Base-by-base conservation (phyloP, 495 filamentous ascomycete species). In the Penicillium desertorum region DNA sequence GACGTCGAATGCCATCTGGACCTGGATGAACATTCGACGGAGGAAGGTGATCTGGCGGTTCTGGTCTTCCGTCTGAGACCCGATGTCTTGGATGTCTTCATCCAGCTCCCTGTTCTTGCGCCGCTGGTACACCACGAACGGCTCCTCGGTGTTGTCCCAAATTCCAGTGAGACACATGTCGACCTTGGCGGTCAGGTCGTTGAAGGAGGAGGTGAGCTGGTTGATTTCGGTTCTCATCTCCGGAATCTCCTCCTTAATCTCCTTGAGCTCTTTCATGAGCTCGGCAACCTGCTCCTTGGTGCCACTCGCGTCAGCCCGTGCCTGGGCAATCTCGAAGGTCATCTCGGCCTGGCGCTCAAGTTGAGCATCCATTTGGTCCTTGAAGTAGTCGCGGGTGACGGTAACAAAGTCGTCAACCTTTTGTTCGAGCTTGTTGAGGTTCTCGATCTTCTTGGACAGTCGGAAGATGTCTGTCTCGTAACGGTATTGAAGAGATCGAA, bases 191-290 rank as follows among this genome's bases (percentile, higher is more conserved):
- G 4, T 4, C 10, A 51, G 30, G 17, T 51, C 32, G 14, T 16
- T 9, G 46, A 17, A 6, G 6, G 29, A 5, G 1, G 46, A 12
- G 17, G 14, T 32, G n/a, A 48, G 16, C 4, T 8, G 10, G 17
- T 48, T 29, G 12, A 63, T 29, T n/a, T 68, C 46, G 5, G 16
- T 23, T 3, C 61, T 51, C 19, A 63, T 3, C 4, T 12, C 29
- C 7, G 7, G n/a, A 2, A 48, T 9, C 1, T 10, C 16, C 1
- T 32, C 5, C n/a, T 20, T 20, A 4, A 32, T 2, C 12, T 48
- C 27, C 27, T 12, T n/a, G n/a, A 39, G 5, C 16, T 17, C 6
- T 3, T 39, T n/a, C 36, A 9, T 8, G 30, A 34, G 30, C 9
- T 34, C 10, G 2, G 12, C 9, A 34, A 34, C 10, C 30, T 34